Evolutionary conservation across 176 grass and related monocot species (phyloP).

Genomic region (Dactylis glomerata): DNA sequence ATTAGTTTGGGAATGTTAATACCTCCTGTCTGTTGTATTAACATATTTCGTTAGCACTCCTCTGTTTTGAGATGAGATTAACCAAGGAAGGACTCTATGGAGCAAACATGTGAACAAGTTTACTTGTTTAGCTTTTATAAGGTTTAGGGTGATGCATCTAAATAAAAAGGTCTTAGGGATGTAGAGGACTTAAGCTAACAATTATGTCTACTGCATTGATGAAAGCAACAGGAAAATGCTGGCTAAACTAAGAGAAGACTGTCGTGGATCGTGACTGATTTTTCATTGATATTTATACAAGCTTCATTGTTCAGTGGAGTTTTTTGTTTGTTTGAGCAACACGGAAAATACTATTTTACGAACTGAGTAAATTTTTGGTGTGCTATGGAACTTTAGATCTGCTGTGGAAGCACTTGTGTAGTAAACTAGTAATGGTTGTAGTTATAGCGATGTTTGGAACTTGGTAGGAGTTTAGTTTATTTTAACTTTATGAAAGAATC

Average conservation of each 20-base stretch:
- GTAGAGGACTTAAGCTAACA: not conserved
- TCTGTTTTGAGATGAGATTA: not conserved
- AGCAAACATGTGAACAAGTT: conserved; percentile 3
- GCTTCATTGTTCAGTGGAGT: not conserved
- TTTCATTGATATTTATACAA: not conserved
- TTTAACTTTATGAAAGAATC: not conserved
- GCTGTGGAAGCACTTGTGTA: not conserved
- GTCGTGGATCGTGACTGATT: not conserved
- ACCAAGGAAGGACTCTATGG: not conserved
- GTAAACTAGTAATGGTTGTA: not conserved
- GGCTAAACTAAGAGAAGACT: not conserved
- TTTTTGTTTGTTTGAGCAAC: not conserved
- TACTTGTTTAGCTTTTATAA: not conserved
- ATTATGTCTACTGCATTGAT: not conserved
- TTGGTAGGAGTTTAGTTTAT: not conserved
- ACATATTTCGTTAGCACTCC: not conserved
- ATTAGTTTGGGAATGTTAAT: conserved; percentile 31
- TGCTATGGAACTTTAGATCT: not conserved
- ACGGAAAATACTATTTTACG: not conserved
- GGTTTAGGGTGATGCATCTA: no score
- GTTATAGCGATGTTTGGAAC: not conserved
- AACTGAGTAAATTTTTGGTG: not conserved
- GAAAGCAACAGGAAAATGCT: not conserved
- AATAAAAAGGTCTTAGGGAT: not conserved
- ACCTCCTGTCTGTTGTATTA: not conserved